Evolutionary conservation across 1,139 yeast species (phyloP).

Genomic region (Yamadazyma dushanensis): DNA sequence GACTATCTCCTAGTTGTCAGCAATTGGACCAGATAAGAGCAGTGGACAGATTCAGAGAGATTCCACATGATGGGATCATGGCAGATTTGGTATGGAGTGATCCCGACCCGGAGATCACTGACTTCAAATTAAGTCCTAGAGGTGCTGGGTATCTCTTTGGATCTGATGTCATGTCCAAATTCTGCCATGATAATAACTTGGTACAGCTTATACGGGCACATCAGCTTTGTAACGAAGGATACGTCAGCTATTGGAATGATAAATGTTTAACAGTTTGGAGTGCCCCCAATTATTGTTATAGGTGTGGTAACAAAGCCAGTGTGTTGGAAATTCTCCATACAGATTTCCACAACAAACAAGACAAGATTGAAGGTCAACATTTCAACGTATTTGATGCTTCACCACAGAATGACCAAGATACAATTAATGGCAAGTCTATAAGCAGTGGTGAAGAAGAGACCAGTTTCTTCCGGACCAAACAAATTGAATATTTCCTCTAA

Average conservation of each 20-base stretch:
- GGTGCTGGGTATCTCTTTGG: constrained; percentile 99
- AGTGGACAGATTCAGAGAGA: constrained; percentile 87
- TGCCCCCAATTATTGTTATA: constrained; percentile 95
- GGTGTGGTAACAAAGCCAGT: constrained; percentile 96
- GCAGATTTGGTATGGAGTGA: constrained; percentile 99
- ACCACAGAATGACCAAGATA: constrained; percentile 71
- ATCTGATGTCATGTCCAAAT: constrained; percentile 82
- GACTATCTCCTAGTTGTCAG: constrained; percentile 90
- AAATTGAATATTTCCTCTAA: constrained; percentile 49
- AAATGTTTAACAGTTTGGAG: constrained; percentile 96
- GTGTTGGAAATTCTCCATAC: constrained; percentile 68
- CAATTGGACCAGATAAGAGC: constrained; percentile 88
- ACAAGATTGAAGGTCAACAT: constrained; percentile 45
- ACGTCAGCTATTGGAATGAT: constrained; percentile 87
- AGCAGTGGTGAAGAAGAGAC: constrained; percentile 25
- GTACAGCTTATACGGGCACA: constrained; percentile 89
- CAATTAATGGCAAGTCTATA: constrained; percentile 41
- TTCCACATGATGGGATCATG: constrained; percentile 99
- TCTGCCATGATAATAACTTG: constrained; percentile 74
- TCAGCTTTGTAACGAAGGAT: constrained; percentile 94
- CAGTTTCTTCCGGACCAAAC: constrained; percentile 31
- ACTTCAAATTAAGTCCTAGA: constrained; percentile 86
- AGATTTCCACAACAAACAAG: constrained; percentile 23
- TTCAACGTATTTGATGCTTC: constrained; percentile 97
- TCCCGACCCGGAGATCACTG: constrained; percentile 84